Evolutionary conservation across 257 asterid species (phyloP), one percentile per base, ranked within the genome.

Genomic region (Thymus quinquecostatus): DNA sequence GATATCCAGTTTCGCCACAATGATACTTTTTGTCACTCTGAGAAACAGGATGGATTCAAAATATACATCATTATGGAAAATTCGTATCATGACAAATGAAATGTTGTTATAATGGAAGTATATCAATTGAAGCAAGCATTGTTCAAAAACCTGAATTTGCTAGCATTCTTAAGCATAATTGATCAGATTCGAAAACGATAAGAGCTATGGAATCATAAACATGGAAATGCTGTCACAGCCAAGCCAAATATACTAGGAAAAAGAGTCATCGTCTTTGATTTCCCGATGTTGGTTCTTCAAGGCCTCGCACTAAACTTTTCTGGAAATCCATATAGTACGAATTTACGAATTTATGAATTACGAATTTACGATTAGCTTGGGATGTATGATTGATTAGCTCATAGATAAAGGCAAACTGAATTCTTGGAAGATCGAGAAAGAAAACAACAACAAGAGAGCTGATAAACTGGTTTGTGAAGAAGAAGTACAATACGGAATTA

Each of bases 1-100:
- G 99, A 73, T 94, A 94, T 70, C 89, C 97, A 78, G 99, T 94
- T 85, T 94, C 99, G 47, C 95, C 89, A 69, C 99, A 94, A 21
- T 88, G 89, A 72, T 84, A 94, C 47, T 88, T 91, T 68, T 83
- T 88, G 71, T 91, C 93, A 79, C 77, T 85, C 99, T 94, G 82
- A 75, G 71, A 70, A 78, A 78, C 36, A 65, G 21, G 61, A 43
- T 7, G 45, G 64, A 70, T 53, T 44, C 3, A 40, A 71, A 34
- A 32, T 12, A 72, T 27, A 53, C 49, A 65, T 7, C 56, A 63
- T 54, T 38, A n/a, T 7, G 58, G 13, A 47, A 13, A 30, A 69
- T 36, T 47, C 56, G 60, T 33, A 27, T 5, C 1, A 6, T 62
- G 56, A 47, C 71, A 38, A 4, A 38, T 4, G 41, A 5, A 38